Evolutionary conservation across 108 stramenopile species (phyloP), one percentile per base, ranked within the genome.

Genomic region (Bacterosira constricta): DNA sequence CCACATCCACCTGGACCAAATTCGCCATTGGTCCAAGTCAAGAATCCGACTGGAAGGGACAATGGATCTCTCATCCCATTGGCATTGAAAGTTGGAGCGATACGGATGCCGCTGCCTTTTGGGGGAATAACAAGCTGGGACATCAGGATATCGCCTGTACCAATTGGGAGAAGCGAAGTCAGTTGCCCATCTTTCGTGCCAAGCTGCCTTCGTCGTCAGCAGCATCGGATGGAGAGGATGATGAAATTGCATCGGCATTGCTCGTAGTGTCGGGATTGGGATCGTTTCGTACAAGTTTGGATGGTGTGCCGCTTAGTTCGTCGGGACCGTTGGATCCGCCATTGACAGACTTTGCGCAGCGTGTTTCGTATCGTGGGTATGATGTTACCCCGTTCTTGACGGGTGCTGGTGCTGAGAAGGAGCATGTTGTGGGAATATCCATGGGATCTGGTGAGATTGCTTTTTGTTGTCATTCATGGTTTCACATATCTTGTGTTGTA

Each of bases 251-350:
- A 42, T 51, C 74, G 60, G 82, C 74, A 42, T 71, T 83, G 47
- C 46, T 83, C 51, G 75, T 83, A 26, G 79, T 79, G 6, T 60
- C 66, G 32, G 82, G 82, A 17, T 41, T 83, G 3, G 82, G 82
- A 47, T 79, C 78, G 13, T 83, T 83, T 37, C 62, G 78, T 17
- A 53, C 73, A 9, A 79, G 66, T 18, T 30, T 83, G 45, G 78
- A 83, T 64, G 82, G 82, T 5, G 55, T 59, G 42, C 73, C 67
- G 35, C 59, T 83, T n/a, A 70, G 67, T 34, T 58, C 63, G 15
- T 75, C 73, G 2, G 77, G 78, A n/a, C 74, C 78, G n/a, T 45
- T 79, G 66, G 82, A 83, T 66, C 82, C 82, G 35, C 79, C 82
- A 15, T 64, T 83, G n/a, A 83, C 82, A 2, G 82, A 79, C 47